These are phyloP conservation scores for Lasiodiplodia sp. DNA, from an alignment of 2,329 filamentous ascomycete species.

Conservation along the genomic window DNA sequence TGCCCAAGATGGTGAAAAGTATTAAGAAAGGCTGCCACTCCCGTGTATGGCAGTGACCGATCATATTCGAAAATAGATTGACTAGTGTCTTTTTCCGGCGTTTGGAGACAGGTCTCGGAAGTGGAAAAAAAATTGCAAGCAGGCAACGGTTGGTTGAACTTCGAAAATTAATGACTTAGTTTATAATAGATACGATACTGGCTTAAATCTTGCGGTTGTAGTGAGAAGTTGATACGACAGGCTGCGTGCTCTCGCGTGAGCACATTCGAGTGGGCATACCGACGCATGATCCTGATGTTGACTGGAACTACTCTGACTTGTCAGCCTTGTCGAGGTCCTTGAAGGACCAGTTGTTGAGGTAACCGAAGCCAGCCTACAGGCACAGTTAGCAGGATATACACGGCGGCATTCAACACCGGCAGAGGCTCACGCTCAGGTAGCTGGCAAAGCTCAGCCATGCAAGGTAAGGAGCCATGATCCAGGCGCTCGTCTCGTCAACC, in stretches of 20 bases:
- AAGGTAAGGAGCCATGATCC: slow-evolving; percentile 80
- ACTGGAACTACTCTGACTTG: slow-evolving; percentile 14
- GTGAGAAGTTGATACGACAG: background rate
- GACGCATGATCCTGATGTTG: no score
- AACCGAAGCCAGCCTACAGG: slow-evolving; percentile 43
- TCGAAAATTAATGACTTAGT: background rate
- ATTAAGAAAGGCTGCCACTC: background rate
- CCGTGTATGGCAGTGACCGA: background rate
- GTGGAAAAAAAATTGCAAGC: background rate
- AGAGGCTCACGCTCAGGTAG: slow-evolving; percentile 70
- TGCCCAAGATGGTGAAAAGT: no score
- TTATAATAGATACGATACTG: background rate
- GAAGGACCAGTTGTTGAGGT: slow-evolving; percentile 52
- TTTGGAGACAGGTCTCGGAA: background rate
- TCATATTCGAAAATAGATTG: background rate
- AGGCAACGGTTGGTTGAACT: background rate
- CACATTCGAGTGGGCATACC: background rate
- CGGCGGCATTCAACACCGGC: background rate
- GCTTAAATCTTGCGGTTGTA: background rate
- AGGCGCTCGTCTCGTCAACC: slow-evolving; percentile 75
- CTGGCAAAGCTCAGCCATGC: slow-evolving; percentile 88
- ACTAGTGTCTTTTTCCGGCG: background rate
- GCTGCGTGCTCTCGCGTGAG: background rate
- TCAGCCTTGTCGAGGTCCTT: slow-evolving; percentile 24
- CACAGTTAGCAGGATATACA: background rate